Evolutionary conservation across 2,329 filamentous ascomycete genomes (phyloP).

Genomic region (Claviceps capensis): DNA sequence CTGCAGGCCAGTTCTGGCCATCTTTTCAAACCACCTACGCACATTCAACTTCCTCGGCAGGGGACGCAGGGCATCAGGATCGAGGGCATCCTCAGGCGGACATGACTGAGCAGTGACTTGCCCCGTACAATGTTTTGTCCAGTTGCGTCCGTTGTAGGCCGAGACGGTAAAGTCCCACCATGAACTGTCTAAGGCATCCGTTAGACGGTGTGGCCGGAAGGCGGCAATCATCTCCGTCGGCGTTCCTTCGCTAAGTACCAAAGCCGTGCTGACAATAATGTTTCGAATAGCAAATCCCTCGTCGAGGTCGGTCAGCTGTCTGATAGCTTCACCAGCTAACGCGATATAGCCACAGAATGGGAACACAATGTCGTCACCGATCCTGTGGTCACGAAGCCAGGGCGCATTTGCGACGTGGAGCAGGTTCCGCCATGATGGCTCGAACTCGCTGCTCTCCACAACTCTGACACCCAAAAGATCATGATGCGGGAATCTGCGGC

Average conservation of each 20-base stretch:
- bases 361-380: slow-evolving; percentile 28
- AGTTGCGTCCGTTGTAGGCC: slow-evolving; percentile 10
- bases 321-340: slow-evolving; percentile 15
- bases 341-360: slow-evolving; percentile 24
- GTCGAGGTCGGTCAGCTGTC: slow-evolving; percentile 8
- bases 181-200: slow-evolving; percentile 11
- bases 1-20: background rate
- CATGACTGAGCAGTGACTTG: background rate
- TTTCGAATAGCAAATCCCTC: slow-evolving; percentile 16
- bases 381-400: slow-evolving; percentile 30
- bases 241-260: slow-evolving; percentile 16
- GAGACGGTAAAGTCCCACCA: slow-evolving; percentile 20
- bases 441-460: slow-evolving; percentile 6
- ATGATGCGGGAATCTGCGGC: slow-evolving; percentile 1
- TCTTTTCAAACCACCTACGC: background rate
- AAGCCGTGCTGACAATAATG: slow-evolving; percentile 15
- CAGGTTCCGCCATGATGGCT: slow-evolving; percentile 12
- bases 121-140: slow-evolving; percentile 10
- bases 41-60: background rate
- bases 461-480: slow-evolving; percentile 9
- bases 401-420: slow-evolving; percentile 13
- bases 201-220: slow-evolving; percentile 14
- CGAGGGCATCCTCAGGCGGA: background rate
- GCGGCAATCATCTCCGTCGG: slow-evolving; percentile 20
- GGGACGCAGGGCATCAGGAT: background rate